phyloP scores from a whole-genome alignment of 208 protist species.

The Acanthamoeba royreba region DNA sequence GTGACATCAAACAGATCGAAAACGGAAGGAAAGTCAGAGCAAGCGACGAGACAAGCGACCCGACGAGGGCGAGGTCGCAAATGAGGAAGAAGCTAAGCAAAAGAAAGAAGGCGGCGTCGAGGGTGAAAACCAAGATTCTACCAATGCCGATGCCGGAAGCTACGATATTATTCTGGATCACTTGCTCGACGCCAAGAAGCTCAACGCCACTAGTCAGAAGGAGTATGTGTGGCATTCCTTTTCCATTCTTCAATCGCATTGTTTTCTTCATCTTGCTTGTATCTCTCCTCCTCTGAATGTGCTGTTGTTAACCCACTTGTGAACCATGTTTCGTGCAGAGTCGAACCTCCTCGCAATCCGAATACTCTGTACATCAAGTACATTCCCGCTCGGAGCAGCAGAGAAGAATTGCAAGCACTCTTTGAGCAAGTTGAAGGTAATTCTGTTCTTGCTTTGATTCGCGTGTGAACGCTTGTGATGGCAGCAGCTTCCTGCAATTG shows the following conservation, averaged over 20 bases:
- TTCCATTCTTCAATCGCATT: neutral
- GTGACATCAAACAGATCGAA: neutral
- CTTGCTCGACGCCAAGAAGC: neutral
- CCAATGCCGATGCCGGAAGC: neutral
- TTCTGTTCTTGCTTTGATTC: neutral
- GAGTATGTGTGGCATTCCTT: neutral
- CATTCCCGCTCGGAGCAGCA: neutral
- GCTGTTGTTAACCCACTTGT: neutral
- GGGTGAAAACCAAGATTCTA: neutral
- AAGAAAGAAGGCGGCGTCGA: neutral
- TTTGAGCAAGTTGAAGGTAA: neutral
- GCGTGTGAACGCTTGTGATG: no score
- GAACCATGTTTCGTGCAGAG: neutral
- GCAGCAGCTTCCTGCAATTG: no score
- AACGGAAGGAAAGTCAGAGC: neutral
- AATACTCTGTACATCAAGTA: constrained; percentile 10
- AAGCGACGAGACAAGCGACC: neutral
- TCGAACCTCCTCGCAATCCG: neutral
- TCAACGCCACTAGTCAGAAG: neutral
- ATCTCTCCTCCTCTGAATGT: neutral
- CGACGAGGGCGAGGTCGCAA: neutral
- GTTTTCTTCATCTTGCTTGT: neutral
- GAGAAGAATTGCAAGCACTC: neutral
- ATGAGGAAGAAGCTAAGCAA: neutral
- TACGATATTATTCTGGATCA: neutral